phyloP scores from a whole-genome alignment of 495 filamentous ascomycete genomes.

The Penicillium silybi region DNA sequence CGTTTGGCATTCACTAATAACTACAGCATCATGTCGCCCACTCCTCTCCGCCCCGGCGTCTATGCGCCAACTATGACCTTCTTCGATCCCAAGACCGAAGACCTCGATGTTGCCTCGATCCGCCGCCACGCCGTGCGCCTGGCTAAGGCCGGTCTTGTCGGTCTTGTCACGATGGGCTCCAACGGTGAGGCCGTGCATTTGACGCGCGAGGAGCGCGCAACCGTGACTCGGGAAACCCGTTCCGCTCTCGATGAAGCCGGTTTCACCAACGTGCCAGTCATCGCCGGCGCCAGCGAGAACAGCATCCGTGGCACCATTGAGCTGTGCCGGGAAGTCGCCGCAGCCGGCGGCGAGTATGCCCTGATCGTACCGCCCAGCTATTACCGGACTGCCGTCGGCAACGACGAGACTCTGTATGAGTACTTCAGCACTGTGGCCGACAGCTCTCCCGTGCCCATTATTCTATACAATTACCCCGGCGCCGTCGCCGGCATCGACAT shows the following conservation, averaged over 20 bases:
- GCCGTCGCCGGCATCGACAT: constrained; percentile 90
- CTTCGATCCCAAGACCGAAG: constrained; percentile 76
- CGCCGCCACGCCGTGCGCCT: constrained; percentile 76
- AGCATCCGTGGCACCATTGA: constrained; percentile 73
- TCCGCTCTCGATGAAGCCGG: constrained; percentile 78
- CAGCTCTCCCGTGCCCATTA: constrained; percentile 67
- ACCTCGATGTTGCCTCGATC: constrained; percentile 75
- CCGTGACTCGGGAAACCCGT: constrained; percentile 76
- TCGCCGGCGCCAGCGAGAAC: constrained; percentile 75
- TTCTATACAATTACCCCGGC: constrained; percentile 89
- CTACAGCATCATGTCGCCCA: constrained; percentile 33
- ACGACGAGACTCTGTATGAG: constrained; percentile 70
- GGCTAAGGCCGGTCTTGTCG: constrained; percentile 75
- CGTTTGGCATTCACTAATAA: background rate
- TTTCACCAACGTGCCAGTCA: constrained; percentile 71
- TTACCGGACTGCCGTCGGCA: constrained; percentile 70
- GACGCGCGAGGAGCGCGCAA: constrained; percentile 66
- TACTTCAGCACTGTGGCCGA: constrained; percentile 78
- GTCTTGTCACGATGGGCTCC: constrained; percentile 84
- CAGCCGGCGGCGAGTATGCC: constrained; percentile 72
- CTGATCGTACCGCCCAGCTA: constrained; percentile 79
- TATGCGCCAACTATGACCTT: constrained; percentile 91
- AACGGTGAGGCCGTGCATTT: constrained; percentile 88
- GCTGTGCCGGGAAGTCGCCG: constrained; percentile 63
- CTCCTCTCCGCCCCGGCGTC: constrained; percentile 76